phyloP scores from a whole-genome alignment of 1,284 basidiomycete genomes.

The Moniliophthora roreri region DNA sequence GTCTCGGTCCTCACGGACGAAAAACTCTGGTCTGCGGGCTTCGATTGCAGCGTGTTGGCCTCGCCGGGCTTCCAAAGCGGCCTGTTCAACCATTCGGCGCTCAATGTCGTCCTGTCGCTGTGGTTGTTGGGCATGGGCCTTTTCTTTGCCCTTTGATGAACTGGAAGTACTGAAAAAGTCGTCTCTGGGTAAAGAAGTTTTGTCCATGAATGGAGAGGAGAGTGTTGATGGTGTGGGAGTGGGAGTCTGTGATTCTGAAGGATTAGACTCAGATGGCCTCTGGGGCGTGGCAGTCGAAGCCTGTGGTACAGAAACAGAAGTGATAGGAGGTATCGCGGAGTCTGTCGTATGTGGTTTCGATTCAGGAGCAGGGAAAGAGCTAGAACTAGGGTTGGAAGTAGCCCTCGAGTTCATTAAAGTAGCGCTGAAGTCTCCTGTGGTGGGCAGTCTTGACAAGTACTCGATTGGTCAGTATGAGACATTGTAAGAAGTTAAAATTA shows the following conservation, averaged over 20 bases:
- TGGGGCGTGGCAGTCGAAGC: too few species aligned
- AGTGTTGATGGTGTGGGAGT: constrained; percentile 25
- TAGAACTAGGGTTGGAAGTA: too few species aligned
- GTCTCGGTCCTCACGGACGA: constrained; percentile 52
- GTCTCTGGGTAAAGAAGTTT: constrained; percentile 22
- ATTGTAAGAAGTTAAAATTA: constrained; percentile 1
- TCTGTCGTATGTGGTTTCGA: too few species aligned
- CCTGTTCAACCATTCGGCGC: constrained; percentile 47
- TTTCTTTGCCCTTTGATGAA: neutral
- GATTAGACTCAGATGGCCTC: too few species aligned
- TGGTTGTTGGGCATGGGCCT: too few species aligned
- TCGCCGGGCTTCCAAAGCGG: too few species aligned
- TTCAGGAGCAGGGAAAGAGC: too few species aligned
- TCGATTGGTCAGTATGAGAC: too few species aligned
- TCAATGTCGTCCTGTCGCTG: constrained; percentile 58
- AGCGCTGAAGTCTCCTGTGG: too few species aligned
- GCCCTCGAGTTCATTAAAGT: too few species aligned
- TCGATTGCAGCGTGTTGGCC: constrained; percentile 58
- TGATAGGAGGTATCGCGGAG: neutral
- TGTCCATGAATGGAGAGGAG: constrained; percentile 48
- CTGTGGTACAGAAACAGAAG: neutral
- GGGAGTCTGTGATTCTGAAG: constrained; percentile 18
- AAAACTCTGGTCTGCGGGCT: constrained; percentile 64
- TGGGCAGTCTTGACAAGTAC: too few species aligned
- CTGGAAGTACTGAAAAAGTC: neutral